phyloP scores from a whole-genome alignment of 2,329 filamentous ascomycete genomes.

The Ophiostoma perfectum region DNA sequence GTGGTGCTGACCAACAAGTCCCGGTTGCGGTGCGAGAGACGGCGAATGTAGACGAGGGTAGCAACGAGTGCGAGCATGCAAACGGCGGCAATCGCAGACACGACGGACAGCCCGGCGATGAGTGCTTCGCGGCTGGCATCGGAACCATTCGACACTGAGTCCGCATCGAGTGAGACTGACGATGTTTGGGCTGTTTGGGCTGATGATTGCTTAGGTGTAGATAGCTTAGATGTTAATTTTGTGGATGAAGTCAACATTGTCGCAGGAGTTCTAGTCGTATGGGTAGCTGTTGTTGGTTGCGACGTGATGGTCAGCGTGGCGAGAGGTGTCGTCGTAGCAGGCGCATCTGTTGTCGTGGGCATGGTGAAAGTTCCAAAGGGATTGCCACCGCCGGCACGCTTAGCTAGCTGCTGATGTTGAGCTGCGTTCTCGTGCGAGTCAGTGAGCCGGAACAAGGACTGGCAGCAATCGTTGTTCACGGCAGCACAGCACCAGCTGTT shows the following conservation, averaged over 20 bases:
- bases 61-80: slow-evolving; percentile 12
- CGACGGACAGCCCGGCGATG: slow-evolving; percentile 20
- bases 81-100: slow-evolving; percentile 18
- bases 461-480: slow-evolving; percentile 26
- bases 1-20: not conserved
- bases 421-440: no score
- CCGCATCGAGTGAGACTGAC: not conserved
- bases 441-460: no score
- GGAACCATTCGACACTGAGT: not conserved
- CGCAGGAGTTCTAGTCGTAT: not conserved
- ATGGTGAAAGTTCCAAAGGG: slow-evolving; percentile 10
- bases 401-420: no score
- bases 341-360: not conserved
- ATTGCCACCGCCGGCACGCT: not conserved
- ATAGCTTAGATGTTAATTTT: not conserved
- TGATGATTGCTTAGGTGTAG: not conserved
- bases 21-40: not conserved
- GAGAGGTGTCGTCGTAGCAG: not conserved
- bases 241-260: not conserved
- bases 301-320: not conserved
- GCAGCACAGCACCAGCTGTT: not conserved
- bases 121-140: slow-evolving; percentile 16
- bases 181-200: not conserved
- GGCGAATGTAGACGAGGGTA: slow-evolving; percentile 14
- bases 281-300: not conserved